These are phyloP conservation scores for Penicillium occitanis DNA, from an alignment of 2,329 filamentous ascomycete species.

Conservation along the genomic window DNA sequence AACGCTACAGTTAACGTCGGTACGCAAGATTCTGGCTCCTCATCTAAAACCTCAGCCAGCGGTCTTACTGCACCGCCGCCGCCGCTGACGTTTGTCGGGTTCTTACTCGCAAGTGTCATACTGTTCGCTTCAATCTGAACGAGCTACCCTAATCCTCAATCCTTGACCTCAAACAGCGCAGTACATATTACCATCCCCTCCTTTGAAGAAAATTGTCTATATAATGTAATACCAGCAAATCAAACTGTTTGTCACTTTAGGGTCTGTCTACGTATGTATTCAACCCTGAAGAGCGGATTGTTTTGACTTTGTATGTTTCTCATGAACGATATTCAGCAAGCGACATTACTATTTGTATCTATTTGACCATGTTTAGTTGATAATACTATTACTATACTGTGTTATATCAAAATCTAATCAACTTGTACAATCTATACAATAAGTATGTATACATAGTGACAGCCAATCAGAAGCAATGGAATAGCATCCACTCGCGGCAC, in stretches of 20 bases:
- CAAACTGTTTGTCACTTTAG: background rate
- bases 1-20: constrained; percentile 46
- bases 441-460: background rate
- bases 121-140: background rate
- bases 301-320: background rate
- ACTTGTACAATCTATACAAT: background rate
- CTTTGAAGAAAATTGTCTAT: background rate
- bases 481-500: background rate
- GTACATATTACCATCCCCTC: background rate
- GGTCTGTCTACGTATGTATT: background rate
- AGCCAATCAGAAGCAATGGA: background rate
- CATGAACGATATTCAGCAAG: constrained; percentile 10
- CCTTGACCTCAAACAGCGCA: background rate
- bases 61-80: constrained; percentile 8
- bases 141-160: background rate
- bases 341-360: constrained; percentile 6
- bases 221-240: constrained; percentile 7
- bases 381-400: background rate
- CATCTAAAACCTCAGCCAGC: constrained; percentile 3
- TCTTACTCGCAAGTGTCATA: background rate
- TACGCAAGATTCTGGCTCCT: constrained; percentile 19
- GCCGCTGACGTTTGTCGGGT: background rate
- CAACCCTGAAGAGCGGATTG: background rate
- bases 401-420: background rate
- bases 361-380: background rate